phyloP scores from a whole-genome alignment of 140 eudicot genomes.

The Ambrosia hybrid region DNA sequence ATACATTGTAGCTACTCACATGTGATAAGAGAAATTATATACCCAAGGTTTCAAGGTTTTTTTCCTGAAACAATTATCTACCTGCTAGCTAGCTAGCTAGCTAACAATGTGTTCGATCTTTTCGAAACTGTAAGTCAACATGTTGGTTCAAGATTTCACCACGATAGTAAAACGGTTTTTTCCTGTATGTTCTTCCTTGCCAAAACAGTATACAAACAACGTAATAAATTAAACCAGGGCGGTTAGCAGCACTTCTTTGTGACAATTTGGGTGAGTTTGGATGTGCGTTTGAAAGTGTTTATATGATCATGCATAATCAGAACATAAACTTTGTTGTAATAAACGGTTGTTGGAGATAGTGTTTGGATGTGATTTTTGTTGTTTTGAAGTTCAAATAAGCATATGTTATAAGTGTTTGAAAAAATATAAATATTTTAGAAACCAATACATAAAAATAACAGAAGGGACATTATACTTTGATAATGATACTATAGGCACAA shows the following conservation, averaged over 20 bases:
- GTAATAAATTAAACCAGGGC: background rate
- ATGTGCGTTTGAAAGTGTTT: slow-evolving; percentile 10
- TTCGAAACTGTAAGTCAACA: no score
- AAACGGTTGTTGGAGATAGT: background rate
- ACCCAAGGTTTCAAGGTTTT: no score
- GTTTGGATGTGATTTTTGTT: background rate
- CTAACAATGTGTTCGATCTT: no score
- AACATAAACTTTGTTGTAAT: background rate
- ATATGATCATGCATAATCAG: background rate
- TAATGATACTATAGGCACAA: no score
- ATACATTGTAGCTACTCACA: slow-evolving; percentile 11
- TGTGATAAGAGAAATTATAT: background rate
- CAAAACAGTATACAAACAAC: slow-evolving; percentile 11
- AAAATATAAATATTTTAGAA: no score
- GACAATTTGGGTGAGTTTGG: background rate
- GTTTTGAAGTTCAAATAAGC: background rate
- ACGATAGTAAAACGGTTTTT: background rate
- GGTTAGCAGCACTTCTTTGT: slow-evolving; percentile 1
- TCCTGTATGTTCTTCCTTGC: slow-evolving; percentile 17
- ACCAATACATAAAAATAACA: no score
- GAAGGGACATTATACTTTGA: no score
- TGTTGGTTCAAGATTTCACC: slow-evolving; percentile 21
- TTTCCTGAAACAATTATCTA: no score
- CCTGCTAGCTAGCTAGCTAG: no score
- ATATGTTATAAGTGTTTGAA: background rate